phyloP scores from a whole-genome alignment of 202 grass and related monocot genomes.

The Hordeum pubiflorum region DNA sequence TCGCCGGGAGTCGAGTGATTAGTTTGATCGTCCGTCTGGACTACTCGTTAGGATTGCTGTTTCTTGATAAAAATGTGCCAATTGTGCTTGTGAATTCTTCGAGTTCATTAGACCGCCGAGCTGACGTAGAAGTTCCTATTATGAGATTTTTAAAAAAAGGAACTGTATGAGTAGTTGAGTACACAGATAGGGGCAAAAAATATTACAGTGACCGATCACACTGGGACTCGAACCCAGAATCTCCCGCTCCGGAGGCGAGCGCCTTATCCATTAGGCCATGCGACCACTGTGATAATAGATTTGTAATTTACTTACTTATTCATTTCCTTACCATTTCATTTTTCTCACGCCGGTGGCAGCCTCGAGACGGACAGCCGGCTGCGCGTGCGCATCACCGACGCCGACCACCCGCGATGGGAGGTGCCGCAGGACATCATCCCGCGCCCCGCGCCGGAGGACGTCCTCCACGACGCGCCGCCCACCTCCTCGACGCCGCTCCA shows the following conservation, averaged over 20 bases:
- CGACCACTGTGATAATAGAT: not conserved
- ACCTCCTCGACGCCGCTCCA: not conserved
- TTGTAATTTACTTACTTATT: accelerated
- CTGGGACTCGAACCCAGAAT: constrained; percentile 97
- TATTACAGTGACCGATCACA: constrained; percentile 13
- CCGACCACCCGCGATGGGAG: constrained; percentile 56
- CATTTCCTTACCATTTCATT: not conserved
- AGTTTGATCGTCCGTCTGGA: too few species aligned
- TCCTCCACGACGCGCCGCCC: not conserved
- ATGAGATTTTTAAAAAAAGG: too few species aligned
- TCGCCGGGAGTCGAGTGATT: too few species aligned
- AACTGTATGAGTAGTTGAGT: too few species aligned
- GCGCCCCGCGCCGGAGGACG: not conserved
- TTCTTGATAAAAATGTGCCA: not conserved
- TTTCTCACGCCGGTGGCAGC: constrained; percentile 10
- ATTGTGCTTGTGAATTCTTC: not conserved
- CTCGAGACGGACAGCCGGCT: constrained; percentile 54
- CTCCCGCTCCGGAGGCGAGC: constrained; percentile 97
- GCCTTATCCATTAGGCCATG: constrained; percentile 30
- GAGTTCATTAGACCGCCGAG: too few species aligned
- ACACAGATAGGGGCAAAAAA: not conserved
- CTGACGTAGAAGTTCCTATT: too few species aligned
- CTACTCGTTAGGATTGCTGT: too few species aligned
- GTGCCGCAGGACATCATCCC: constrained; percentile 58
- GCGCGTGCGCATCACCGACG: constrained; percentile 66